phyloP scores from a whole-genome alignment of 2,329 filamentous ascomycete species.

The Talaromyces islandicus region DNA sequence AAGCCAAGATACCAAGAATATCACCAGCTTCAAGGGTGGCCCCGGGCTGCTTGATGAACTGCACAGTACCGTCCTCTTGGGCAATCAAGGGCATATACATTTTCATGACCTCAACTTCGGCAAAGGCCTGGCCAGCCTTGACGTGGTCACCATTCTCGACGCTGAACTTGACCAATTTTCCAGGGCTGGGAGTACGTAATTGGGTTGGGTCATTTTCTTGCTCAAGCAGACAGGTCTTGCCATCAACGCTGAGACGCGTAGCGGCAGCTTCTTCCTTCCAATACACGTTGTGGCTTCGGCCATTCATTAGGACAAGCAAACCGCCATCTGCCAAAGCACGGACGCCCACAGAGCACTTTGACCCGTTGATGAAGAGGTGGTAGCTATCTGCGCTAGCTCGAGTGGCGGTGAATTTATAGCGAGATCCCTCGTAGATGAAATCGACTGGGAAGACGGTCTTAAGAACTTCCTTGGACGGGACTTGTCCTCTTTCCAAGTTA shows the following conservation, averaged over 20 bases:
- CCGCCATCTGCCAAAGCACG: slow-evolving; percentile 90
- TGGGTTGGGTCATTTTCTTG: slow-evolving; percentile 99
- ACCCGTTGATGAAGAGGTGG: slow-evolving; percentile 97
- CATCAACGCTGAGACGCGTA: slow-evolving; percentile 90
- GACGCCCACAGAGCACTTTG: slow-evolving; percentile 89
- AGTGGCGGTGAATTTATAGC: slow-evolving; percentile 98
- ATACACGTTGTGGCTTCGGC: slow-evolving; percentile 96
- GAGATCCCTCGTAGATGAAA: slow-evolving; percentile 94
- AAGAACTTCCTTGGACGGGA: slow-evolving; percentile 90
- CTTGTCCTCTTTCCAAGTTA: slow-evolving; percentile 93
- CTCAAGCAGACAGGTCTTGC: slow-evolving; percentile 96
- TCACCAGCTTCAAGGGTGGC: slow-evolving; percentile 97
- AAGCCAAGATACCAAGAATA: slow-evolving; percentile 91
- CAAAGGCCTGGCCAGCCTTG: slow-evolving; percentile 84
- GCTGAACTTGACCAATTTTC: slow-evolving; percentile 96
- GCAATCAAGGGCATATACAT: slow-evolving; percentile 99
- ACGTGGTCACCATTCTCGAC: slow-evolving; percentile 94
- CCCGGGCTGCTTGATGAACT: slow-evolving; percentile 98
- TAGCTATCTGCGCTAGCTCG: slow-evolving; percentile 89
- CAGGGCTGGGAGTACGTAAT: slow-evolving; percentile 86
- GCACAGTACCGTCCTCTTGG: slow-evolving; percentile 90
- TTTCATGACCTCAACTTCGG: slow-evolving; percentile 99
- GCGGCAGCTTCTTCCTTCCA: slow-evolving; percentile 99
- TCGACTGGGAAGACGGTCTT: slow-evolving; percentile 97
- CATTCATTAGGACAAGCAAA: slow-evolving; percentile 80